Evolutionary conservation across 495 filamentous ascomycete species (phyloP).

Genomic region (Parachaetomium inaequale): DNA sequence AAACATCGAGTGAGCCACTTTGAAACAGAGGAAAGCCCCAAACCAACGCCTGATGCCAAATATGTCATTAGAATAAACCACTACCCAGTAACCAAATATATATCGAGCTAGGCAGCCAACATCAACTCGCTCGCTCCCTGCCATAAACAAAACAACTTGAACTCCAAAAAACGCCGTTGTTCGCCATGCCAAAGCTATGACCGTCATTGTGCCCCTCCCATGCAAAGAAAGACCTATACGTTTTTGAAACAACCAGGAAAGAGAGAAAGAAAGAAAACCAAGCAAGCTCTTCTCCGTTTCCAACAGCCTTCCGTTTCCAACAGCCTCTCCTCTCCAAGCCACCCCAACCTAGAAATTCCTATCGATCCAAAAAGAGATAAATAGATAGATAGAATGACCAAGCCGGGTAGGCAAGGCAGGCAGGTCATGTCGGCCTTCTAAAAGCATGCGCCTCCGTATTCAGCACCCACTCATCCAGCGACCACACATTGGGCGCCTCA

Average conservation of each 20-base stretch:
- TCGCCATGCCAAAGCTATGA: constrained; percentile 5
- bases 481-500: constrained; percentile 65
- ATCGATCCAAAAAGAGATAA: neutral
- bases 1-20: too few relatives aligned
- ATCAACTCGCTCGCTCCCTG: neutral
- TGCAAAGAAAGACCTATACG: neutral
- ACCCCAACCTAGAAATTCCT: too few relatives aligned
- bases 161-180: neutral
- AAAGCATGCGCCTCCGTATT: constrained; percentile 60
- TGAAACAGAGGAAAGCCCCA: too few relatives aligned
- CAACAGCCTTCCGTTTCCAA: too few relatives aligned
- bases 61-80: too few relatives aligned
- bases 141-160: neutral
- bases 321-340: too few relatives aligned
- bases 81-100: neutral
- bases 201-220: neutral
- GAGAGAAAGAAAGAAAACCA: neutral
- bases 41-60: neutral
- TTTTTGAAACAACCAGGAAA: neutral
- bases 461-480: constrained; percentile 82
- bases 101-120: neutral
- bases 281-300: too few relatives aligned
- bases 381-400: neutral
- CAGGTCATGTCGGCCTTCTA: constrained; percentile 42
- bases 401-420: neutral